These are phyloP conservation scores for Saposhnikovia divaricata DNA, from an alignment of 129 eudicot species.

Conservation along the genomic window DNA sequence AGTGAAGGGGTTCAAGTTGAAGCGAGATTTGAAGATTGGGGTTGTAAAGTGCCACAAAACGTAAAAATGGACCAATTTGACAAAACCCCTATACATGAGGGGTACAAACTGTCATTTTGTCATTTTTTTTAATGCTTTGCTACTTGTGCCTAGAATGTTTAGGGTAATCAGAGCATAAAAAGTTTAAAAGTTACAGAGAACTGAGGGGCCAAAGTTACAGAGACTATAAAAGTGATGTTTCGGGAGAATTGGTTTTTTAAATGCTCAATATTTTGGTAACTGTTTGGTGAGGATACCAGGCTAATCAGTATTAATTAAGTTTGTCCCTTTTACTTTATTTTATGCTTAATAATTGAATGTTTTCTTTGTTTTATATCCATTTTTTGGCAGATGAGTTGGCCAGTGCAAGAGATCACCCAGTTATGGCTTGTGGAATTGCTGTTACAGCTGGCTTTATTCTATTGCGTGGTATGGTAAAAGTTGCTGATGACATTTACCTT, in stretches of 20 bases:
- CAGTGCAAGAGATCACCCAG: slow-evolving; percentile 56
- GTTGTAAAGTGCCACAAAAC: too few relatives aligned
- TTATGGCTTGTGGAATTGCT: slow-evolving; percentile 22
- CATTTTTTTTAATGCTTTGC: not conserved
- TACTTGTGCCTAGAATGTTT: slow-evolving; percentile 4
- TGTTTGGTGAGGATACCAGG: not conserved
- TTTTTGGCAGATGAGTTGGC: slow-evolving; percentile 46
- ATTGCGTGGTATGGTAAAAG: not conserved
- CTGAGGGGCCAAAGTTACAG: not conserved
- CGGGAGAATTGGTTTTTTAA: not conserved
- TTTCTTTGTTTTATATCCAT: not conserved
- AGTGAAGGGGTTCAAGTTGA: too few relatives aligned
- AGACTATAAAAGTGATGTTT: not conserved
- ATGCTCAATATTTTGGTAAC: not conserved
- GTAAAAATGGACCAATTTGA: too few relatives aligned
- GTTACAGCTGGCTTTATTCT: slow-evolving; percentile 3
- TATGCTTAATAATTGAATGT: not conserved
- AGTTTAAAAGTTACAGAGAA: too few relatives aligned
- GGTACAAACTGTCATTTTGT: too few relatives aligned
- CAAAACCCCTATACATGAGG: too few relatives aligned
- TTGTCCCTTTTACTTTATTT: not conserved
- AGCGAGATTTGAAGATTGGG: too few relatives aligned
- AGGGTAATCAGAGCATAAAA: not conserved
- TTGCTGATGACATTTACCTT: not conserved
- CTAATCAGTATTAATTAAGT: not conserved